Base-by-base conservation (phyloP, 768 basidiomycete genomes). In the Chalciporus piperatus region DNA sequence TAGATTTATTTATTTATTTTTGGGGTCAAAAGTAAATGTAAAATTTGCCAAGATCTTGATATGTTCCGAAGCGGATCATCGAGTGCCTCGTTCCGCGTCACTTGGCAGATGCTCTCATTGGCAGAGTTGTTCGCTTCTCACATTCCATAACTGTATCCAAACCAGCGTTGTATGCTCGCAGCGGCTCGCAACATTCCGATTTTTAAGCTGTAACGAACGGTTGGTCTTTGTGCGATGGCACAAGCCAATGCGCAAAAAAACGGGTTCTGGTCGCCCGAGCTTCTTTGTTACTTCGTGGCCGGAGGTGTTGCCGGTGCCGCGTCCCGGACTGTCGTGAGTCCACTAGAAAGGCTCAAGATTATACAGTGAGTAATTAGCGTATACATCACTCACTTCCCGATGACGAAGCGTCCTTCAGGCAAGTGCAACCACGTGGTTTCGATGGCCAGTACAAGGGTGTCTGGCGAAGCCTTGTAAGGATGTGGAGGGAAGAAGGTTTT, bases 401-500 rank as follows among this genome's bases (percentile, higher is more conserved):
- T 55, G 49, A 50, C 20, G 49, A 41, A 54, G 42, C 46, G 57
- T 44, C 40, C 7, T 6, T 28, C 38, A 96, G 94, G 66, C 95
- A 98, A 74, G 92, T 92, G n/a, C 96, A 97, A 66, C 86, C 84
- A 23, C 78, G 71, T 41, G 70, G 77, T 25, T 76, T 80, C 14
- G 74, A 78, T 57, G 70, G 74, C 45, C 86, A 87, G 61, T 95
- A 95, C 71, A 83, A 77, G 59, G 92, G 92, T 17, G 92, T 95
- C 32, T 91, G 85, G 83, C 73, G 81, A 16, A 90, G 89, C 58
- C 79, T 96, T 41, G 78, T 79, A 16, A 82, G 95, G 55, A 87
- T 87, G 77, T 98, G 92, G 89, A 72, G 74, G 57, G 94, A 98
- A 66, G 96, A 98, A 69, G 96, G 96, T 8, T 85, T 95, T 70